Evolutionary conservation across 805 yeast genomes (phyloP).

Genomic region (Yarrowia divulgata): DNA sequence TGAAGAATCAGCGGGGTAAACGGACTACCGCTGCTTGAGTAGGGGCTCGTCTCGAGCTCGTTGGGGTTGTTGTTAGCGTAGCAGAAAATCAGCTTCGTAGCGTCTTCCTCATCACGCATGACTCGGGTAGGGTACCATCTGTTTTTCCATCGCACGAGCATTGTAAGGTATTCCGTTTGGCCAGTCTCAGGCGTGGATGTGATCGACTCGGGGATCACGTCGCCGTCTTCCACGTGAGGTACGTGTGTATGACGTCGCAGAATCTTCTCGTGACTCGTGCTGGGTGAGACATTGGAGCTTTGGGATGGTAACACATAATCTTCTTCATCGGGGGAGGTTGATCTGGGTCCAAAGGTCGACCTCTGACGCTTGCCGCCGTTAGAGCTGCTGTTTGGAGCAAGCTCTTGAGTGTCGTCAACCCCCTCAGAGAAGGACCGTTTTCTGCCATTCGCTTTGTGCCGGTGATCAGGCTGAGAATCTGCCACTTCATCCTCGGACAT

Average conservation of each 20-base stretch:
- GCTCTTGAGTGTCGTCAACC: not conserved
- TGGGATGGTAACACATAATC: slow-evolving; percentile 7
- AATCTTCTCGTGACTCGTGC: slow-evolving; percentile 8
- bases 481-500: slow-evolving; percentile 29
- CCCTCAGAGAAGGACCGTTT: slow-evolving; percentile 10
- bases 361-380: not conserved
- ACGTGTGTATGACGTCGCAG: slow-evolving; percentile 8
- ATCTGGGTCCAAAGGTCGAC: not conserved
- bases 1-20: not conserved
- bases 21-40: slow-evolving; percentile 1
- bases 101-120: not conserved
- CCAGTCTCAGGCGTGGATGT: slow-evolving; percentile 6
- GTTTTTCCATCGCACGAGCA: slow-evolving; percentile 2
- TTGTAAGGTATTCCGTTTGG: not conserved
- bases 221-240: not conserved
- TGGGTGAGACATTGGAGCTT: slow-evolving; percentile 1
- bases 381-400: not conserved
- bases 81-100: not conserved
- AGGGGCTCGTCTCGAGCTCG: slow-evolving; percentile 8
- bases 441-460: not conserved
- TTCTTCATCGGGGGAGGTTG: not conserved
- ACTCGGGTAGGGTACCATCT: slow-evolving; percentile 6
- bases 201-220: slow-evolving; percentile 21
- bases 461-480: slow-evolving; percentile 12
- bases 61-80: not conserved